Percentiles rank a stretch among this genome's conserved stretches.
Conservation (phyloP, 768 basidiomycete species). For the Naganishia onofrii region DNA sequence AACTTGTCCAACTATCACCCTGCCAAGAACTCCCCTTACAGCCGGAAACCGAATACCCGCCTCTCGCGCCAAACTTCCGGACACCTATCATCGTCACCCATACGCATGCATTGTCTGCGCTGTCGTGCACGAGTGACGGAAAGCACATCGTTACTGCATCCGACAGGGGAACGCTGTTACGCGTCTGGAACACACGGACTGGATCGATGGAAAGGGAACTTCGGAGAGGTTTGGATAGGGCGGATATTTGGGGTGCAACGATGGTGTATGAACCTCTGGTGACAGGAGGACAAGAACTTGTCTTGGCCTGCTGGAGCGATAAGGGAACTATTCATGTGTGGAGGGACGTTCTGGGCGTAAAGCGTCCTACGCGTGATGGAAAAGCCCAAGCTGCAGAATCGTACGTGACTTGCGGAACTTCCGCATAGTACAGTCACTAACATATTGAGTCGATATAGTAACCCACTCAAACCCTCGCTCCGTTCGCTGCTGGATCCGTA, state of each 20-base stretch:
- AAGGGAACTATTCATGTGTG: conserved; percentile 54
- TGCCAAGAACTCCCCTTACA: conserved; percentile 28
- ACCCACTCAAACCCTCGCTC: conserved; percentile 24
- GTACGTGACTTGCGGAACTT: conserved; percentile 26
- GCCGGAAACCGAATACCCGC: not conserved
- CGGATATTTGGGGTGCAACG: conserved; percentile 49
- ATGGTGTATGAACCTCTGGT: conserved; percentile 26
- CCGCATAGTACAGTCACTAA: no score
- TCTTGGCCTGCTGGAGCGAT: conserved; percentile 52
- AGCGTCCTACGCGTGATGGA: conserved; percentile 26
- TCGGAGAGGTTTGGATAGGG: conserved; percentile 49
- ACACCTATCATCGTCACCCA: conserved; percentile 52
- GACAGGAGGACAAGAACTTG: conserved; percentile 23
- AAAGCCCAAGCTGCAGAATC: conserved; percentile 11
- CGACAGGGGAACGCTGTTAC: conserved; percentile 48
- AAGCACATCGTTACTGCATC: conserved; percentile 48
- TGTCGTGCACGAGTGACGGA: conserved; percentile 43
- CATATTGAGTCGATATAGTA: conserved; percentile 30
- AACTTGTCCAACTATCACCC: conserved; percentile 48
- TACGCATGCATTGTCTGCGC: conserved; percentile 44
- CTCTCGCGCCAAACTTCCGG: conserved; percentile 38
- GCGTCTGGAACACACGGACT: conserved; percentile 48
- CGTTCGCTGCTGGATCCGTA: conserved; percentile 42
- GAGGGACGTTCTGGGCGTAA: conserved; percentile 32
- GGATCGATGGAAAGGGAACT: conserved; percentile 47